Evolutionary conservation across 768 basidiomycete genomes (phyloP).

Genomic region (Kwoniella sp.): DNA sequence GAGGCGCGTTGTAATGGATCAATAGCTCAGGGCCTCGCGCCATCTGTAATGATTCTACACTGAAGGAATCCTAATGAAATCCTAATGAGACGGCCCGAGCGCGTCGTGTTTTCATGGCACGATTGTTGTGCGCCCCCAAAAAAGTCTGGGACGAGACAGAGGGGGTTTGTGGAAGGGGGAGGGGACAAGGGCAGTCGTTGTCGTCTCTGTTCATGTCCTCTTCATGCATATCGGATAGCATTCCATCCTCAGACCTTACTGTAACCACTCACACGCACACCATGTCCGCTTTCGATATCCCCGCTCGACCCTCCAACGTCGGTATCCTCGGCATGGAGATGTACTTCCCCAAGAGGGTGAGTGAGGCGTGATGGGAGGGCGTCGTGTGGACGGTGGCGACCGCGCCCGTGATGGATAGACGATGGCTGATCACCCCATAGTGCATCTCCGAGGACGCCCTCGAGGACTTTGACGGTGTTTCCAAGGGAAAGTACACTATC

Average conservation of each 20-base stretch:
- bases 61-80: no score
- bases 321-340: slow-evolving; percentile 89
- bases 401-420: background rate
- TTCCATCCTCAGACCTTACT: background rate
- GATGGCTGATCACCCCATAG: slow-evolving; percentile 53
- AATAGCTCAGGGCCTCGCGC: no score
- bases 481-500: slow-evolving; percentile 97
- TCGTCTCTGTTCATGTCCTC: no score
- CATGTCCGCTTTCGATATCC: slow-evolving; percentile 45
- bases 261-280: background rate
- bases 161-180: no score
- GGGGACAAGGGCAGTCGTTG: no score
- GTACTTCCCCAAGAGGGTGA: slow-evolving; percentile 86
- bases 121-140: no score
- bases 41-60: no score
- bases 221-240: no score
- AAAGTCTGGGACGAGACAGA: no score
- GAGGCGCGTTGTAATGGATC: no score
- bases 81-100: no score
- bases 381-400: background rate
- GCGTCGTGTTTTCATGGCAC: no score
- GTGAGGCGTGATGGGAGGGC: slow-evolving; percentile 48
- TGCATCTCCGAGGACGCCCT: slow-evolving; percentile 95
- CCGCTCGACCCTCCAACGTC: slow-evolving; percentile 76
- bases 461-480: slow-evolving; percentile 87